These are phyloP conservation scores for Drechslera avenae DNA, from an alignment of 2,329 filamentous ascomycete genomes.

Conservation along the genomic window DNA sequence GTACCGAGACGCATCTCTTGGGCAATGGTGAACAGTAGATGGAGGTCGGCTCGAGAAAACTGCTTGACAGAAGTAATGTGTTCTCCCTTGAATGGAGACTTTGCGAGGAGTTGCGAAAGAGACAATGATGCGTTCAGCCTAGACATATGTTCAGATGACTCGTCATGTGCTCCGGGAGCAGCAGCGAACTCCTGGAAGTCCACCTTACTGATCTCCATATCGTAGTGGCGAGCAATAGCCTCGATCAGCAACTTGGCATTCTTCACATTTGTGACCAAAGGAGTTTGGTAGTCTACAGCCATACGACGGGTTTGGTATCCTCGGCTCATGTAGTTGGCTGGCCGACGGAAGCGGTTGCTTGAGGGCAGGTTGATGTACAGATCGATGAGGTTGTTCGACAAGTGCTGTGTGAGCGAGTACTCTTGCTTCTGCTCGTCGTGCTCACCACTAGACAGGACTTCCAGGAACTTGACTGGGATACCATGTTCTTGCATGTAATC, in stretches of 20 bases:
- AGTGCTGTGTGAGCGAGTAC: constrained; percentile 94
- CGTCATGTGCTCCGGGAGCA: constrained; percentile 41
- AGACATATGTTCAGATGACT: constrained; percentile 49
- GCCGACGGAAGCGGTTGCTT: constrained; percentile 93
- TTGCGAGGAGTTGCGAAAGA: constrained; percentile 73
- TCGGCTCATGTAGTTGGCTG: constrained; percentile 98
- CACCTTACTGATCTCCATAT: constrained; percentile 78
- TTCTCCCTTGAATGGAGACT: constrained; percentile 85
- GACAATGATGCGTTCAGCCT: constrained; percentile 62
- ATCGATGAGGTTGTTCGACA: constrained; percentile 97
- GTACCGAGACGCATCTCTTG: constrained; percentile 97
- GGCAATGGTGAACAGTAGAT: constrained; percentile 92
- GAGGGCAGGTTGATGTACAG: constrained; percentile 99
- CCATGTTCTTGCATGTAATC: constrained; percentile 95
- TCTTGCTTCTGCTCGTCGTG: constrained; percentile 87
- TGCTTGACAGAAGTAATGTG: constrained; percentile 92
- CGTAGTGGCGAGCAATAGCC: constrained; percentile 86
- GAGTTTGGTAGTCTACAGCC: constrained; percentile 97
- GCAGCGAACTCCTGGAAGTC: constrained; percentile 84
- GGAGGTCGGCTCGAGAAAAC: constrained; percentile 84
- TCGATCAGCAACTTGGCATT: constrained; percentile 97
- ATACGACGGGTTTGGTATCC: constrained; percentile 96
- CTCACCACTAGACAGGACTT: constrained; percentile 68
- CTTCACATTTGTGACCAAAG: constrained; percentile 97
- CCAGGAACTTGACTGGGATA: constrained; percentile 89